These are phyloP conservation scores for Tuber melanosporum DNA, from an alignment of 495 filamentous ascomycete genomes.

Conservation along the genomic window DNA sequence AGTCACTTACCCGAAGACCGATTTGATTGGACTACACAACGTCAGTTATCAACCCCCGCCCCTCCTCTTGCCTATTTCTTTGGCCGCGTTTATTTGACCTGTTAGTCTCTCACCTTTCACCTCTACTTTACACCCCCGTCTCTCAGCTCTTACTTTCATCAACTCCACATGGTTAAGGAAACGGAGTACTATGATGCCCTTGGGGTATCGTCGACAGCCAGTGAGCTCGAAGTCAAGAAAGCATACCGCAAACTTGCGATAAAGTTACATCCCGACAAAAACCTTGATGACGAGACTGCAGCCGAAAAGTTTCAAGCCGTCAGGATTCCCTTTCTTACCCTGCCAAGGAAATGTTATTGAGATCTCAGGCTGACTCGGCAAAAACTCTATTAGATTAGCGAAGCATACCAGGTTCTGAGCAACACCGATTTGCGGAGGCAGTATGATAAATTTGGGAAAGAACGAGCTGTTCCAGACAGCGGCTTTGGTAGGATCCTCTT, in stretches of 20 bases:
- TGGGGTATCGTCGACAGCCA: constrained; percentile 77
- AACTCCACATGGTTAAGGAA: constrained; percentile 66
- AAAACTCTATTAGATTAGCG: constrained; percentile 60
- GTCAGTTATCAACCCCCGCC: constrained; percentile 33
- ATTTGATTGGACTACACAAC: constrained; percentile 11
- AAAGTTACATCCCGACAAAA: constrained; percentile 76
- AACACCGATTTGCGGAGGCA: constrained; percentile 75
- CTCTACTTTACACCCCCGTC: not conserved
- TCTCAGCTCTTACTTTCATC: not conserved
- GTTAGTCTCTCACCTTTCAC: not conserved
- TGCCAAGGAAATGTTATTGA: constrained; percentile 7
- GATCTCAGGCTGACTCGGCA: constrained; percentile 3
- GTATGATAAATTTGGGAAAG: constrained; percentile 97
- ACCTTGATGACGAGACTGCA: constrained; percentile 92
- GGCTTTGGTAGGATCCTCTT: constrained; percentile 65
- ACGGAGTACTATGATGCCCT: constrained; percentile 86
- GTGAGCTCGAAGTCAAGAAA: constrained; percentile 97
- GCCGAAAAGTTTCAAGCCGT: constrained; percentile 85
- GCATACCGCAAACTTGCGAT: constrained; percentile 97
- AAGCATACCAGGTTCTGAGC: constrained; percentile 95
- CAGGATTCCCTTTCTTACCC: constrained; percentile 32
- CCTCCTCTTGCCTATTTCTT: constrained; percentile 16
- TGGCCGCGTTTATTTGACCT: not conserved
- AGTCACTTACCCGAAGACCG: not conserved
- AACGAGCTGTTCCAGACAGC: constrained; percentile 73